phyloP scores from a whole-genome alignment of 2,329 filamentous ascomycete species.

The Diaporthe ilicicola region DNA sequence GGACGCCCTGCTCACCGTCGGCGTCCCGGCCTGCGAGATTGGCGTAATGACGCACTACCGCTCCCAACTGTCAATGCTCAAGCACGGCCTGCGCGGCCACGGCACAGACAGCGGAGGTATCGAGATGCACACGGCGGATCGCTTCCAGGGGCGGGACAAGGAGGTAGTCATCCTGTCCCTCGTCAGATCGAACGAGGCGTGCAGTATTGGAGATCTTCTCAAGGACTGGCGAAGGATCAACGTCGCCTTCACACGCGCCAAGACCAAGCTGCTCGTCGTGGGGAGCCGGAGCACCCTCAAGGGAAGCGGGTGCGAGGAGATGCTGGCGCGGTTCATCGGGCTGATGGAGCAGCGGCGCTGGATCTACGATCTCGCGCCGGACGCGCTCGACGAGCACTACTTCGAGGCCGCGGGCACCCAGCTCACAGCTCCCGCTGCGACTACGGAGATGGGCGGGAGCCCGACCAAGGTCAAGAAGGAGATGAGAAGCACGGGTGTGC shows the following conservation, averaged over 20 bases:
- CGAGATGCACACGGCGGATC: constrained; percentile 96
- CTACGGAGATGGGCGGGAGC: constrained; percentile 34
- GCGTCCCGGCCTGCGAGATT: constrained; percentile 79
- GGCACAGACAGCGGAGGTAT: constrained; percentile 59
- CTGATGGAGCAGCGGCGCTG: constrained; percentile 83
- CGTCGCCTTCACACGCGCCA: constrained; percentile 91
- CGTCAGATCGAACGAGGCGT: constrained; percentile 84
- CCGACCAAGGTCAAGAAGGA: constrained; percentile 32
- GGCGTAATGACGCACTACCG: constrained; percentile 98
- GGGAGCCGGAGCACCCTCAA: constrained; percentile 85
- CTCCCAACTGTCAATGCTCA: constrained; percentile 85
- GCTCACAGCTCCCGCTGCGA: constrained; percentile 43
- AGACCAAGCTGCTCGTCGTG: constrained; percentile 89
- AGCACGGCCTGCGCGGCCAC: constrained; percentile 71
- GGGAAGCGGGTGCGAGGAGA: constrained; percentile 74
- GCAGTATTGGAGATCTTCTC: constrained; percentile 87
- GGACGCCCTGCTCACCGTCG: constrained; percentile 76
- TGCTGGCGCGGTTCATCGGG: constrained; percentile 78
- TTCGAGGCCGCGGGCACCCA: constrained; percentile 69
- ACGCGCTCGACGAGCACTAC: constrained; percentile 72
- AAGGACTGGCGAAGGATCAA: constrained; percentile 95
- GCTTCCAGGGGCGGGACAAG: constrained; percentile 96
- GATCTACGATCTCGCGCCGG: constrained; percentile 75
- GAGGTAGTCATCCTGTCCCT: constrained; percentile 88
- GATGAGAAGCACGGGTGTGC: constrained; percentile 34